Conservation (phyloP, 2,329 filamentous ascomycete genomes). For the Ceratocystis variospora region DNA sequence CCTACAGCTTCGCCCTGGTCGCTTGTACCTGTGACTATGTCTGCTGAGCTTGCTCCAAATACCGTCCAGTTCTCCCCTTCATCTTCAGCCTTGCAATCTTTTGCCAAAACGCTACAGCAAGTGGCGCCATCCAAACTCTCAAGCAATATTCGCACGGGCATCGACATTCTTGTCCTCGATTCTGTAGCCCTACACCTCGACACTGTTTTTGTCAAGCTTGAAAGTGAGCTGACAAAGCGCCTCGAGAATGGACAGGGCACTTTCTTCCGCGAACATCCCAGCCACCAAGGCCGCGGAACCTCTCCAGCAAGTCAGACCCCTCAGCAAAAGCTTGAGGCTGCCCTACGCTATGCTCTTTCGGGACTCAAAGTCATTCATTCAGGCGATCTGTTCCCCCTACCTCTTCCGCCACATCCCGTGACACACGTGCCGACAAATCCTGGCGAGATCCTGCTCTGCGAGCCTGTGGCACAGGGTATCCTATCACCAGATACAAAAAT, state of each 20-base stretch:
- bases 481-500: conserved; percentile 68
- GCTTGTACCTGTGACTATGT: conserved; percentile 59
- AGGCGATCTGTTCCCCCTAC: conserved; percentile 65
- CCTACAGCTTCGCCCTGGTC: conserved; percentile 63
- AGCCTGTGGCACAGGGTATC: conserved; percentile 81
- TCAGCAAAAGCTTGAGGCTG: conserved; percentile 46
- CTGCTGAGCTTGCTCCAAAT: conserved; percentile 53
- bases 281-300: conserved; percentile 3
- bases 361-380: conserved; percentile 65
- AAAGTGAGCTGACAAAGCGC: conserved; percentile 64
- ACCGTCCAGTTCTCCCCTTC: conserved; percentile 66
- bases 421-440: conserved; percentile 74
- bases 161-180: conserved; percentile 74
- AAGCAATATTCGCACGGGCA: conserved; percentile 57
- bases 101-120: conserved; percentile 58
- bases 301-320: conserved; percentile 25
- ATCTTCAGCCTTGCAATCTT: conserved; percentile 62
- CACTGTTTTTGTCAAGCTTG: conserved; percentile 73
- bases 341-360: conserved; percentile 61
- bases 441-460: conserved; percentile 80
- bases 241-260: conserved; percentile 72
- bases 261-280: conserved; percentile 55
- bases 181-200: conserved; percentile 69
- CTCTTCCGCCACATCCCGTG: conserved; percentile 69
- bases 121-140: conserved; percentile 62